Evolutionary conservation across 306 rosid species (phyloP).

Genomic region (Prunus dulcis): DNA sequence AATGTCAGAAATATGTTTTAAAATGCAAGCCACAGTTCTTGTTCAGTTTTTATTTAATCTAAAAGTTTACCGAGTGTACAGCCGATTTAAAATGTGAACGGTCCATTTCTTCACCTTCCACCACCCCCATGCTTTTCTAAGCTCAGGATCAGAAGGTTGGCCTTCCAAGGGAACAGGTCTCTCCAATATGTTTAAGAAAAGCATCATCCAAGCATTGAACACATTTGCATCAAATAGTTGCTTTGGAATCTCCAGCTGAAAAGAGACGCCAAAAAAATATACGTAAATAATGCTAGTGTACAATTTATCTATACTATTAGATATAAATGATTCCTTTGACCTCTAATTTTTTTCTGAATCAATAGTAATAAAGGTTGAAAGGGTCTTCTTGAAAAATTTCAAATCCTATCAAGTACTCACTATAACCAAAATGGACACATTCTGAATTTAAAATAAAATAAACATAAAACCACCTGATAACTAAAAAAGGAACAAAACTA

Average conservation of each 20-base stretch:
- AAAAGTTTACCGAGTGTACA: conserved; percentile 73
- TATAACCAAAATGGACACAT: neutral
- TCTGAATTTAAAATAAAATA: neutral
- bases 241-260: conserved; percentile 96
- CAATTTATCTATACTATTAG: neutral
- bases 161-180: conserved; percentile 94
- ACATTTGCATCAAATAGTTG: conserved; percentile 73
- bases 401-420: neutral
- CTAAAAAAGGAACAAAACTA: too few species aligned
- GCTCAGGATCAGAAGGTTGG: conserved; percentile 81
- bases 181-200: conserved; percentile 78
- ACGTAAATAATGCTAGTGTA: neutral
- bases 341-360: neutral
- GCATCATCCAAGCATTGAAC: conserved; percentile 95
- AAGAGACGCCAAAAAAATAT: conserved; percentile 11
- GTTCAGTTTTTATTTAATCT: conserved; percentile 1
- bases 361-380: neutral
- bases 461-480: neutral
- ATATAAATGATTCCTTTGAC: neutral
- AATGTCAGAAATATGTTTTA: neutral
- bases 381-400: neutral
- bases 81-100: conserved; percentile 84
- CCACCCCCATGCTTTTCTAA: conserved; percentile 96
- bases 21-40: neutral
- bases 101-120: conserved; percentile 99